These are phyloP conservation scores for Babesia gibsoni DNA, from an alignment of 169 alveolate species.

Conservation along the genomic window DNA sequence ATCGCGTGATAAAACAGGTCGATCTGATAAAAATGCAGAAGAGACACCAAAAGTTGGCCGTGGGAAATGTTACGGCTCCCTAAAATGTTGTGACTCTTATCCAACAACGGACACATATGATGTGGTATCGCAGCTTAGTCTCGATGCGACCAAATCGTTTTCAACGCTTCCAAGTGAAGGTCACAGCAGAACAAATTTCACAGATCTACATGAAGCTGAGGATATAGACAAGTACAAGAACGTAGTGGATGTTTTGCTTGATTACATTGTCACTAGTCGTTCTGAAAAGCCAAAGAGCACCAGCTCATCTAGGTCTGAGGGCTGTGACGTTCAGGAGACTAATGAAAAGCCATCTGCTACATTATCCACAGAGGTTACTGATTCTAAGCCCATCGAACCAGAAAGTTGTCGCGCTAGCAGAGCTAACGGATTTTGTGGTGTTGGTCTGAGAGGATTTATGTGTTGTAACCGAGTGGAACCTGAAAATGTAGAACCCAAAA, in stretches of 20 bases:
- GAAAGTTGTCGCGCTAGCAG: too few species aligned
- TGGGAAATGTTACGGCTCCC: neutral
- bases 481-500: too few species aligned
- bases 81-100: neutral
- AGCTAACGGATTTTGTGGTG: neutral
- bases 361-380: too few species aligned
- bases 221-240: neutral
- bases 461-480: slow-evolving; percentile 4
- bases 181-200: neutral
- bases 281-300: neutral
- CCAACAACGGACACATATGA: neutral
- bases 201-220: neutral
- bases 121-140: neutral
- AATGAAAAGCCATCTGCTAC: neutral
- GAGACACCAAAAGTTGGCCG: neutral
- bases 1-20: neutral
- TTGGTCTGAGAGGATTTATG: neutral
- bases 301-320: too few species aligned
- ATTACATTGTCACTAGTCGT: neutral
- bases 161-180: neutral
- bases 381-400: too few species aligned
- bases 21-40: neutral
- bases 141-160: neutral
- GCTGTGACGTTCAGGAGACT: neutral
- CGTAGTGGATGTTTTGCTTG: slow-evolving; percentile 11